Base-by-base conservation (phyloP, 1,139 yeast species). In the Candida glucosophila region DNA sequence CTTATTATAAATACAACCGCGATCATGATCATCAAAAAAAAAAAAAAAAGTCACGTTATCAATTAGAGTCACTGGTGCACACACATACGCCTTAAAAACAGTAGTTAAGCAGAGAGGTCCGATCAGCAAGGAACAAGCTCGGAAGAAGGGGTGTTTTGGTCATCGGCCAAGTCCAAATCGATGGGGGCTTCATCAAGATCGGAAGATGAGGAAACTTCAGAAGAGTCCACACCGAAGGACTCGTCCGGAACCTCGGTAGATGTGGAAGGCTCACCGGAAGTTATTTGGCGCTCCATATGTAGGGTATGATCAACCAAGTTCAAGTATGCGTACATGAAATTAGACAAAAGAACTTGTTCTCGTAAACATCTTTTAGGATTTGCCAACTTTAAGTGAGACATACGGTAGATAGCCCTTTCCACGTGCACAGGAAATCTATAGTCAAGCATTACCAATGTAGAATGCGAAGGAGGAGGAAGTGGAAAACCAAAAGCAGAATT, bases 321-420 rank as follows among this genome's bases (percentile, higher is more conserved):
- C 62, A 90, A 68, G 54, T 90, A 90, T 0, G 97, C 92, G 49
- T 90, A 90, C 98, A 90, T 90, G 67, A 90, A 90, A 50, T 92
- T 92, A 30, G 95, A 83, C 37, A 90, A 56, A 26, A 90, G 53
- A 3, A 90, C 98, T 49, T 90, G 98, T 47, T 92, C 96, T 19
- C 88, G 67, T 33, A 90, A 59, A 12, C 93, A 93, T 30, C 97
- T 62, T 45, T 85, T 81, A 1, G 97, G 92, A 47, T 92, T 93
- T 20, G 97, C 95, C 39, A 90, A 64, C 51, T 90, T 90, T 48
- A 90, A 58, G 52, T 90, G 98, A 22, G 95, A 81, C 33, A 92
- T 64, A 31, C 98, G 63, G 50, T 90, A 90, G 29, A 92, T 82
- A 1, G 98, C 97, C 23, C 98, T 67, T 52, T 92, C 98, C 23